These are phyloP conservation scores for Nevesoporus exiguus DNA, from an alignment of 768 basidiomycete species.

Conservation along the genomic window DNA sequence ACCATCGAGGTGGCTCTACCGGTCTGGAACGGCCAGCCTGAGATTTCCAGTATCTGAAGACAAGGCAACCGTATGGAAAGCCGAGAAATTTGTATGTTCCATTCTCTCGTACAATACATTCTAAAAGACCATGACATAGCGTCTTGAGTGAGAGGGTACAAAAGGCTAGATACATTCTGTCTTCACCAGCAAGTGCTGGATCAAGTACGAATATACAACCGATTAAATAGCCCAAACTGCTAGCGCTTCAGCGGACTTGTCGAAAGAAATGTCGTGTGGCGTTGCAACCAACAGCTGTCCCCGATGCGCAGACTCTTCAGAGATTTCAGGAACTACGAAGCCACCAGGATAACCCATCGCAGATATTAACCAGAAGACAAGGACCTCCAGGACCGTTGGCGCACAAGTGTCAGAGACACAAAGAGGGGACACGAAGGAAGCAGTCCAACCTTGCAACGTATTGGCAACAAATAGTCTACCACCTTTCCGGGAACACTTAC, in stretches of 20 bases:
- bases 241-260: slow-evolving; percentile 19
- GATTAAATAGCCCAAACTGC: slow-evolving; percentile 16
- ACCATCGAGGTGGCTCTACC: neutral
- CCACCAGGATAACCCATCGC: slow-evolving; percentile 41
- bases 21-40: neutral
- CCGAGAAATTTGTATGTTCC: neutral
- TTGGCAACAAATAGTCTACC: neutral
- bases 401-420: slow-evolving; percentile 37
- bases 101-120: too few species aligned
- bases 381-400: slow-evolving; percentile 50
- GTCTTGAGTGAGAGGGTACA: too few species aligned
- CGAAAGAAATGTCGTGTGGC: slow-evolving; percentile 23
- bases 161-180: too few species aligned
- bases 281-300: slow-evolving; percentile 27
- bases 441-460: slow-evolving; percentile 44
- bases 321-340: slow-evolving; percentile 27
- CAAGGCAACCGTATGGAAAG: neutral
- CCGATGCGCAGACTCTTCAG: slow-evolving; percentile 16
- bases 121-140: too few species aligned
- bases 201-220: neutral
- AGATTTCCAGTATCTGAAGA: neutral
- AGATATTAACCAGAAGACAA: slow-evolving; percentile 56
- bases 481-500: slow-evolving; percentile 20
- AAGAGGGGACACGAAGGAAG: slow-evolving; percentile 48
- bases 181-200: too few species aligned